Conservation (phyloP, 805 yeast genomes). For the Wickerhamiella spandovensis region DNA sequence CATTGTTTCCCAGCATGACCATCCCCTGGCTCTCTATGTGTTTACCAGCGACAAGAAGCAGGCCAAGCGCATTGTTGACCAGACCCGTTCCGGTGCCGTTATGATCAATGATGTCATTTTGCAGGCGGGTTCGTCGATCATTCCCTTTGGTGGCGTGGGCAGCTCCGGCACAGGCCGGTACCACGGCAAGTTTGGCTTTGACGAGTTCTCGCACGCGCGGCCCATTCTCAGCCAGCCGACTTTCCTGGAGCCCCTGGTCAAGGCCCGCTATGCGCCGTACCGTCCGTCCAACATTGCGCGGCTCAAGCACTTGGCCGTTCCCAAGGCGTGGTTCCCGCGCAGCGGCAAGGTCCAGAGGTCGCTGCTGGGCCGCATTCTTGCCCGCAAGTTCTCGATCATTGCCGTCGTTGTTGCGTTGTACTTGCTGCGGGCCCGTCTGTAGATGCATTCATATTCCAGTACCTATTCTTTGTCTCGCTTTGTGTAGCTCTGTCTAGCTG, state of each 20-base stretch:
- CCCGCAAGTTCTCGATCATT: conserved; percentile 5
- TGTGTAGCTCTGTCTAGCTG: too few relatives aligned
- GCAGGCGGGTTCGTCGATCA: conserved; percentile 51
- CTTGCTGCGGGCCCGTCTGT: neutral
- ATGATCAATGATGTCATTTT: conserved; percentile 57
- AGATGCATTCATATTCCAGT: neutral
- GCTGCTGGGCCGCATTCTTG: conserved; percentile 11
- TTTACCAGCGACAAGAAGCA: conserved; percentile 39
- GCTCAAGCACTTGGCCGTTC: conserved; percentile 21
- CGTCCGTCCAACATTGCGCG: conserved; percentile 24
- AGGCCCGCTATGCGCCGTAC: conserved; percentile 58
- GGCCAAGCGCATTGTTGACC: conserved; percentile 34
- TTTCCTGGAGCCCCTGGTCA: conserved; percentile 46
- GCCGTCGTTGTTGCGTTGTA: conserved; percentile 6
- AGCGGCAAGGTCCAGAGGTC: conserved; percentile 23
- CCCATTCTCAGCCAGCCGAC: conserved; percentile 50
- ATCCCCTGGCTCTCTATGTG: conserved; percentile 71
- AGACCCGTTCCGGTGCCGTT: conserved; percentile 60
- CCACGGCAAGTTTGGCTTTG: conserved; percentile 60
- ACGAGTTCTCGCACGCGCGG: conserved; percentile 66
- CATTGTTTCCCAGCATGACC: conserved; percentile 38
- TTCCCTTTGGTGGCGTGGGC: conserved; percentile 92
- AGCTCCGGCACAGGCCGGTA: conserved; percentile 70
- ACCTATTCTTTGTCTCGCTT: too few relatives aligned
- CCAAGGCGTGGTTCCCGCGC: conserved; percentile 27